These are phyloP conservation scores for Taphrina confusa DNA, from an alignment of 1,139 yeast genomes.

Conservation along the genomic window DNA sequence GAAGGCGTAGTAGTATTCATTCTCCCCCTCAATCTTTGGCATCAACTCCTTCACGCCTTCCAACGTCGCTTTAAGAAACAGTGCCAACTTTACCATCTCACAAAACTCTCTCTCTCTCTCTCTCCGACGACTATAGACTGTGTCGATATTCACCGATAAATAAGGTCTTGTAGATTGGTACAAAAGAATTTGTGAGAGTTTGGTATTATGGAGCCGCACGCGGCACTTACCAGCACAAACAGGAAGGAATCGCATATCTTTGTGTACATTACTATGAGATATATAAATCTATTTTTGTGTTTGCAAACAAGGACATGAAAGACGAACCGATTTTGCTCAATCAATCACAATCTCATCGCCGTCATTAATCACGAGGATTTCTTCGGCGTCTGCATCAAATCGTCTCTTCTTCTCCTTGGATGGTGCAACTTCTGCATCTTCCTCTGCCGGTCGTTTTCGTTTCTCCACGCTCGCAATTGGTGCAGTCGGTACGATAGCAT, in stretches of 20 bases:
- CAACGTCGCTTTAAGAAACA: constrained; percentile 62
- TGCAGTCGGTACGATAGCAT: constrained; percentile 16
- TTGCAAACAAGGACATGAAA: too few relatives aligned
- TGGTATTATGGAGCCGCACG: too few relatives aligned
- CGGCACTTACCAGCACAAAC: too few relatives aligned
- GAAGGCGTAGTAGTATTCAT: constrained; percentile 38
- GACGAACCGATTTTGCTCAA: not conserved
- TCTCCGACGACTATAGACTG: too few relatives aligned
- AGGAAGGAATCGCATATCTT: too few relatives aligned
- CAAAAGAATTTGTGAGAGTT: too few relatives aligned
- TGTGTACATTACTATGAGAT: too few relatives aligned
- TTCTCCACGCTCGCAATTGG: constrained; percentile 18
- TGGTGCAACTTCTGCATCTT: not conserved
- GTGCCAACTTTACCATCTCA: constrained; percentile 44
- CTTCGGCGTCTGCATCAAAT: not conserved
- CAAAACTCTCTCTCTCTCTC: too few relatives aligned
- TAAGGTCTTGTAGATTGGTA: too few relatives aligned
- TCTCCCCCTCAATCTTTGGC: constrained; percentile 61
- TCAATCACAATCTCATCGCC: constrained; percentile 40
- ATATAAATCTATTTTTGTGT: too few relatives aligned
- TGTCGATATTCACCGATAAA: too few relatives aligned
- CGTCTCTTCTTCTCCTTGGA: constrained; percentile 3
- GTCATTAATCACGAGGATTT: constrained; percentile 29
- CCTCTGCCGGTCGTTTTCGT: constrained; percentile 23
- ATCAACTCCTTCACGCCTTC: constrained; percentile 63